Evolutionary conservation across 176 grass and related monocot species (phyloP).

Genomic region (Pharus latifolius): DNA sequence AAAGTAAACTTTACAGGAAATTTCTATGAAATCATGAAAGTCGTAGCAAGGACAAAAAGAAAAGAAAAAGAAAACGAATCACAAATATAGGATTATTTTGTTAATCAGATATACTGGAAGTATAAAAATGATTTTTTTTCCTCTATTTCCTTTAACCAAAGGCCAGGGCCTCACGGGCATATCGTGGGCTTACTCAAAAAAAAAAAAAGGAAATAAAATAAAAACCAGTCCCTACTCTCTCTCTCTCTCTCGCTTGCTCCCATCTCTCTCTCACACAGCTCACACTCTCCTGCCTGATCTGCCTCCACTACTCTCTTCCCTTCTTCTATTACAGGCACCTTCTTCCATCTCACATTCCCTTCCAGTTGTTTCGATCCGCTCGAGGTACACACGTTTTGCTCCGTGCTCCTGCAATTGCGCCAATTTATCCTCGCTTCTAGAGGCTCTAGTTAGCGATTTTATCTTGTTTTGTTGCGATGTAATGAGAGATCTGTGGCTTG

Average conservation of each 20-base stretch:
- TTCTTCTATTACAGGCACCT: background rate
- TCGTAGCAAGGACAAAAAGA: no score
- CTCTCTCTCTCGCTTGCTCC: background rate
- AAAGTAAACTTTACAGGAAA: no score
- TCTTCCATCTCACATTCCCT: background rate
- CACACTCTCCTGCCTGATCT: background rate
- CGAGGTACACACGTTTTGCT: background rate
- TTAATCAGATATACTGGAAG: no score
- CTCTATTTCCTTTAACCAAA: no score
- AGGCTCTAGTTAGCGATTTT: background rate
- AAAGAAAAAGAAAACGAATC: no score
- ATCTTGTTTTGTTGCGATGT: background rate
- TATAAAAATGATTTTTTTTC: no score
- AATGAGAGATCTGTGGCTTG: background rate
- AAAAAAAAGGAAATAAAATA: background rate
- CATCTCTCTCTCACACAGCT: background rate
- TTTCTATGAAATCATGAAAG: no score
- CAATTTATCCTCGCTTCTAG: background rate
- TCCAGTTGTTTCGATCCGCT: background rate
- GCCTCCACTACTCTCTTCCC: background rate
- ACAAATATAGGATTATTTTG: no score
- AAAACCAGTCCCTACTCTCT: background rate
- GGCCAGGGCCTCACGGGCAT: background rate
- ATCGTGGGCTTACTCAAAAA: background rate
- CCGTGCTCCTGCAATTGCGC: background rate